Conservation (phyloP, 2,329 filamentous ascomycete species). For the Calonectria ilicicola region DNA sequence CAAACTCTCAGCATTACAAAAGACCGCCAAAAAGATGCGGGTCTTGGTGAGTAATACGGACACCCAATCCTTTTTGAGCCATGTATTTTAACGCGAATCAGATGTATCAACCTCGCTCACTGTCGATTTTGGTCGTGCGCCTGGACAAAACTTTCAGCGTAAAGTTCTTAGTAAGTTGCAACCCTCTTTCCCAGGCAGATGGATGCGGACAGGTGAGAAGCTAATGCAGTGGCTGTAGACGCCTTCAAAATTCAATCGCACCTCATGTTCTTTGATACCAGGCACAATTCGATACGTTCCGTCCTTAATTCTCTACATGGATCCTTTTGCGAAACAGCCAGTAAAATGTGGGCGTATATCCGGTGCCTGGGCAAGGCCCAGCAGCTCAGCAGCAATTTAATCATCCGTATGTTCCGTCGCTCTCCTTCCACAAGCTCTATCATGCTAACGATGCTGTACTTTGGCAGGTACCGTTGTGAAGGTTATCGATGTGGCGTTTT, state of each 20-base stretch:
- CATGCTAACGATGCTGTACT: slow-evolving; percentile 8
- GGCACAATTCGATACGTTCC: slow-evolving; percentile 77
- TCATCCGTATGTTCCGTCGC: slow-evolving; percentile 66
- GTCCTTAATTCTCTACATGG: slow-evolving; percentile 81
- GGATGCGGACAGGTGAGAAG: too few species aligned
- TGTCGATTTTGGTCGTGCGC: slow-evolving; percentile 78
- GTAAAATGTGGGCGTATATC: slow-evolving; percentile 76
- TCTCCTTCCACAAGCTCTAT: accelerated
- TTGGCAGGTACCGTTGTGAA: slow-evolving; percentile 71
- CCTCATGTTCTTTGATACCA: slow-evolving; percentile 84
- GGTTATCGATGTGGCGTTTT: slow-evolving; percentile 72
- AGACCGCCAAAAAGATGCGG: slow-evolving; percentile 67
- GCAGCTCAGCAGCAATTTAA: slow-evolving; percentile 69
- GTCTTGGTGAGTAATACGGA: slow-evolving; percentile 57
- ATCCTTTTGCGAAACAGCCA: slow-evolving; percentile 82
- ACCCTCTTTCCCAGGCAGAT: too few species aligned
- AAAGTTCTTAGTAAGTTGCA: slow-evolving; percentile 75
- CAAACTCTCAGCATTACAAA: slow-evolving; percentile 80
- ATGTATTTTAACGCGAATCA: slow-evolving; percentile 7
- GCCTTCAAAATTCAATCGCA: slow-evolving; percentile 88
- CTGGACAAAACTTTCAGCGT: slow-evolving; percentile 82
- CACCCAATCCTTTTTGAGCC: background rate
- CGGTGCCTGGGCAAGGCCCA: slow-evolving; percentile 67
- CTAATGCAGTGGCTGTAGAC: slow-evolving; percentile 49
- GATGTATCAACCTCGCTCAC: slow-evolving; percentile 78